Evolutionary conservation across 805 yeast species (phyloP).

Genomic region (Candida sithepensis): DNA sequence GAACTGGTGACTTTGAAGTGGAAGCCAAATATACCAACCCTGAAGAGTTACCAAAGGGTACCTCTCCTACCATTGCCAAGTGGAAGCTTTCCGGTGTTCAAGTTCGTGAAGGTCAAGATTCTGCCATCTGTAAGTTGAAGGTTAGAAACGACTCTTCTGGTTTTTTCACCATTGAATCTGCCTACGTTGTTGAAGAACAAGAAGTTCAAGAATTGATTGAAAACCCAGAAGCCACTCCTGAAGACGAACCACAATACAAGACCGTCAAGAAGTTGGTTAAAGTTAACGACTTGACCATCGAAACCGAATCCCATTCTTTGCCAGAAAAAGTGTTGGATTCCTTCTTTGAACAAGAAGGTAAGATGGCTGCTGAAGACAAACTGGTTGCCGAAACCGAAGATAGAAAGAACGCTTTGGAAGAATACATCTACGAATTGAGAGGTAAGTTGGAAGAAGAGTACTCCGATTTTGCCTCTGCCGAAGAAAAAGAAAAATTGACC

Average conservation of each 20-base stretch:
- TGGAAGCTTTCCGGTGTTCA: constrained; percentile 88
- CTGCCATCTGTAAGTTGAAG: constrained; percentile 86
- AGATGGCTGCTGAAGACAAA: constrained; percentile 86
- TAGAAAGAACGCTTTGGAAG: constrained; percentile 97
- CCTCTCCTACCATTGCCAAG: constrained; percentile 64
- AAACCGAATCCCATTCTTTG: constrained; percentile 59
- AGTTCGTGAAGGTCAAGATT: constrained; percentile 69
- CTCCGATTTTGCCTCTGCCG: constrained; percentile 81
- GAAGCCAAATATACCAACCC: constrained; percentile 83
- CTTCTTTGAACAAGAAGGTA: constrained; percentile 77
- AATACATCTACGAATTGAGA: constrained; percentile 95
- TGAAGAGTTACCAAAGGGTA: constrained; percentile 67
- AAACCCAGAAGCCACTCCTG: constrained; percentile 50
- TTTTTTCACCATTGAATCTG: constrained; percentile 87
- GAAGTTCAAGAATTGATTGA: constrained; percentile 85
- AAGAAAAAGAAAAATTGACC: constrained; percentile 77
- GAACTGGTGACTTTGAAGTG: constrained; percentile 83
- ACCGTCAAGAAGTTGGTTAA: constrained; percentile 92
- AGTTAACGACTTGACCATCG: constrained; percentile 72
- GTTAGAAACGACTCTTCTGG: constrained; percentile 98
- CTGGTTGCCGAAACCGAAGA: constrained; percentile 98
- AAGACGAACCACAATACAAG: constrained; percentile 79
- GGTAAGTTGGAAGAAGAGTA: constrained; percentile 94
- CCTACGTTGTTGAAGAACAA: constrained; percentile 91
- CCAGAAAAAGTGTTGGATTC: constrained; percentile 51